Percentiles rank a stretch among this genome's conserved stretches.
These are phyloP conservation scores for Gymnopilus dilepis DNA, from an alignment of 768 basidiomycete genomes.

Conservation along the genomic window DNA sequence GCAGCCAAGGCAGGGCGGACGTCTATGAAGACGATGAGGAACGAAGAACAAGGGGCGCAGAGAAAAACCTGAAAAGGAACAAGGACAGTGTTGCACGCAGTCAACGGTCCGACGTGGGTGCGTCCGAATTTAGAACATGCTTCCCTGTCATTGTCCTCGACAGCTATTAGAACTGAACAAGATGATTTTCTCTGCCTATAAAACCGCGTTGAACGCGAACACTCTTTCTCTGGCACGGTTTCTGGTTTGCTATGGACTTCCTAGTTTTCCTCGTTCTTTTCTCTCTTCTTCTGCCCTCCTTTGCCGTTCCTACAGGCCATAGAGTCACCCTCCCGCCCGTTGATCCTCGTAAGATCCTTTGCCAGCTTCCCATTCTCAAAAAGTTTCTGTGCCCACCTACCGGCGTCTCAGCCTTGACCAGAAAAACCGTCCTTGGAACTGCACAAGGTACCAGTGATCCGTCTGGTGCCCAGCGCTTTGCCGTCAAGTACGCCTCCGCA, in stretches of 20 bases:
- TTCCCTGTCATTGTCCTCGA: constrained; percentile 22
- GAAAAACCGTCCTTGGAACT: constrained; percentile 56
- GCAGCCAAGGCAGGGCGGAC: background rate
- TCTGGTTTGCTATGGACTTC: constrained; percentile 23
- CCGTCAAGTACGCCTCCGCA: constrained; percentile 71
- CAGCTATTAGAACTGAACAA: constrained; percentile 7
- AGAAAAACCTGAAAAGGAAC: constrained; percentile 25
- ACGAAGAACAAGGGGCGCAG: constrained; percentile 13
- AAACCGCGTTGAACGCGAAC: constrained; percentile 13
- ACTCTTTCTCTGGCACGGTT: constrained; percentile 13
- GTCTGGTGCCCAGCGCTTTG: constrained; percentile 58
- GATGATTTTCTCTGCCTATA: constrained; percentile 20
- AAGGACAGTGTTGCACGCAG: constrained; percentile 21
- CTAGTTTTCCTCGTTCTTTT: constrained; percentile 27
- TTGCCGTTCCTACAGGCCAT: constrained; percentile 38
- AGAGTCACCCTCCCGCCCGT: constrained; percentile 40
- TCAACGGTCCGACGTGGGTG: constrained; percentile 21
- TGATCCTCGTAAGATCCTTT: constrained; percentile 47
- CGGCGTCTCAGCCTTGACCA: constrained; percentile 29
- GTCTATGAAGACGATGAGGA: background rate
- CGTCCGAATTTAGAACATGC: constrained; percentile 21
- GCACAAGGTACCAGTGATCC: constrained; percentile 58
- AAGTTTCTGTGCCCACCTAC: constrained; percentile 47
- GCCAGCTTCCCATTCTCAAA: constrained; percentile 50
- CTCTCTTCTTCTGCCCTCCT: constrained; percentile 34